phyloP scores from a whole-genome alignment of 2,329 filamentous ascomycete species.

The Ophiocordyceps camponoti-floridani region DNA sequence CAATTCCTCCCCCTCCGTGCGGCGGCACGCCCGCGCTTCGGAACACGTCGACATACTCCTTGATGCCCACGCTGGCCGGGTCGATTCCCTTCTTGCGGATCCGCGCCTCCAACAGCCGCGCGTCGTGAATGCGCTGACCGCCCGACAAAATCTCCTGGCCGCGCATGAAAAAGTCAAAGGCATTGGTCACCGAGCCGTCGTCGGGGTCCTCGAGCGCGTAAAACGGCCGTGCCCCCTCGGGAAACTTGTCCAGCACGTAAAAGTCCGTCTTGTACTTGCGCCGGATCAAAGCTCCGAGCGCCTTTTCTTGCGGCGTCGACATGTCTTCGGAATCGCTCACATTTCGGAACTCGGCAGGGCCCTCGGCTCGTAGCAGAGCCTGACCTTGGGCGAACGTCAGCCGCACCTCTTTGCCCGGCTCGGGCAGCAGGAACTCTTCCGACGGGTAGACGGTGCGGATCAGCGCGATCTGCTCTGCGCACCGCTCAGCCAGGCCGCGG shows the following conservation, averaged over 20 bases:
- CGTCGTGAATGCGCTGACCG: slow-evolving; percentile 78
- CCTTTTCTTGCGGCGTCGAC: slow-evolving; percentile 67
- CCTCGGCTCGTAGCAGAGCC: slow-evolving; percentile 58
- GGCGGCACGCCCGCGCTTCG: slow-evolving; percentile 67
- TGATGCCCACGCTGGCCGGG: slow-evolving; percentile 55
- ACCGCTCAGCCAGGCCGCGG: slow-evolving; percentile 46
- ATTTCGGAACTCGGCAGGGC: slow-evolving; percentile 45
- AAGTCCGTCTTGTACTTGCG: slow-evolving; percentile 90
- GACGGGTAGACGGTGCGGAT: slow-evolving; percentile 60
- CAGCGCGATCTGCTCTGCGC: slow-evolving; percentile 53
- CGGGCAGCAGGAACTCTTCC: slow-evolving; percentile 59
- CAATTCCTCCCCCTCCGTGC: slow-evolving; percentile 79
- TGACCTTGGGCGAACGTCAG: slow-evolving; percentile 66
- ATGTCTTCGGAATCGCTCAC: slow-evolving; percentile 65
- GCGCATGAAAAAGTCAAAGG: slow-evolving; percentile 48
- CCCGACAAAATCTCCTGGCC: slow-evolving; percentile 87
- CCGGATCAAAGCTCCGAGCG: slow-evolving; percentile 71
- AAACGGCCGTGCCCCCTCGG: slow-evolving; percentile 71
- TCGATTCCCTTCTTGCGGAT: slow-evolving; percentile 70
- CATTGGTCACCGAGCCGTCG: slow-evolving; percentile 2
- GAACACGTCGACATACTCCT: slow-evolving; percentile 80
- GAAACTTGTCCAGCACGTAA: slow-evolving; percentile 94
- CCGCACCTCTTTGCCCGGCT: slow-evolving; percentile 55
- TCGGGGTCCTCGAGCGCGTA: slow-evolving; percentile 60
- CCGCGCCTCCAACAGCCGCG: slow-evolving; percentile 56